Evolutionary conservation across 345 rosid species (phyloP).

Genomic region (Xanthoceras sorbifolium): DNA sequence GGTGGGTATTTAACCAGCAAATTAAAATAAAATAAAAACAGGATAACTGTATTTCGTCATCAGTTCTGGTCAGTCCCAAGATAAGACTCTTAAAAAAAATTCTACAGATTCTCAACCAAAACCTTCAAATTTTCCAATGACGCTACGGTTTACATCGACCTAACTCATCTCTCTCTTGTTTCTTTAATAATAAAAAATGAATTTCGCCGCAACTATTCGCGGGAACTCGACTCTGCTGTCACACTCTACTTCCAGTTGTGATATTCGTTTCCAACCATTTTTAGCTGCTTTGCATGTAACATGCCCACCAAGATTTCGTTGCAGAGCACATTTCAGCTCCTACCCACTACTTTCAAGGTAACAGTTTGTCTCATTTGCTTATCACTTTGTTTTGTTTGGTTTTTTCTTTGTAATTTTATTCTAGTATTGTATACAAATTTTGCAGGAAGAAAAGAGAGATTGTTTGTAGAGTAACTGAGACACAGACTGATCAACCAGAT

Average conservation of each 20-base stretch:
- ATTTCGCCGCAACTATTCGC: conserved; percentile 52
- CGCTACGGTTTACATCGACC: background rate
- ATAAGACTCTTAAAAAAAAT: background rate
- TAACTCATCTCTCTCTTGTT: background rate
- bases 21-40: too few species aligned
- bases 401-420: conserved; percentile 8
- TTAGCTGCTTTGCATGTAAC: conserved; percentile 43
- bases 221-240: conserved; percentile 47
- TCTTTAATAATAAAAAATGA: conserved; percentile 41
- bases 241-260: conserved; percentile 55
- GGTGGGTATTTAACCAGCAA: conserved; percentile 14
- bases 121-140: background rate
- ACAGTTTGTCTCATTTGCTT: background rate
- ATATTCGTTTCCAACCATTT: conserved; percentile 56
- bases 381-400: background rate
- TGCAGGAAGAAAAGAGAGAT: conserved; percentile 48
- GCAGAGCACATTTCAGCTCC: conserved; percentile 30
- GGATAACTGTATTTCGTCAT: conserved; percentile 3
- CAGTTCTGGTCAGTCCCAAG: background rate
- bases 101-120: background rate
- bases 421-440: conserved; percentile 29
- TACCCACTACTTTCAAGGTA: conserved; percentile 45
- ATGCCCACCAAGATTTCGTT: conserved; percentile 23
- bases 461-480: conserved; percentile 58
- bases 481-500: conserved; percentile 70